Evolutionary conservation across 257 asterid species (phyloP).

Genomic region (Lycium ferocissimum): DNA sequence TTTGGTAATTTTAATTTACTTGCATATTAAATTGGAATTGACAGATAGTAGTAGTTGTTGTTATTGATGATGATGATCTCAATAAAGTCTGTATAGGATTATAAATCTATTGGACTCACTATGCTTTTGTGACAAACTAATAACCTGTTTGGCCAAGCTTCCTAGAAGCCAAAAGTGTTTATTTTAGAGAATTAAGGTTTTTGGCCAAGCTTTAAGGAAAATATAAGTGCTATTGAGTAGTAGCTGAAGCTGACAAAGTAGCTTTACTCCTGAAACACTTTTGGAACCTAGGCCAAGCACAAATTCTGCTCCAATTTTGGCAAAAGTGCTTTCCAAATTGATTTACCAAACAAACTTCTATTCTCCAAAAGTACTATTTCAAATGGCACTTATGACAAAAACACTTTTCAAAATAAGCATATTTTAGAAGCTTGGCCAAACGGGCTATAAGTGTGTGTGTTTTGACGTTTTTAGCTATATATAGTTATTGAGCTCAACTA

Average conservation of each 20-base stretch:
- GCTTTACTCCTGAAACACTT: neutral
- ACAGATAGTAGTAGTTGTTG: neutral
- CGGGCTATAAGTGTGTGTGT: neutral
- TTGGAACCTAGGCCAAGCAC: neutral
- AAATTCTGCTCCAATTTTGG: neutral
- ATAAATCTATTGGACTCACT: neutral
- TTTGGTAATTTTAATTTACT: neutral
- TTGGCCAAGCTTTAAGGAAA: neutral
- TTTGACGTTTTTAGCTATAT: neutral
- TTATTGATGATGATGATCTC: neutral
- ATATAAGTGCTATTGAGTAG: neutral
- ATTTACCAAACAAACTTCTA: neutral
- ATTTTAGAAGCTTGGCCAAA: neutral
- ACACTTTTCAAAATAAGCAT: neutral
- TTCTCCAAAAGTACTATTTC: neutral
- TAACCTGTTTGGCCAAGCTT: neutral
- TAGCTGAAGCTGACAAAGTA: neutral
- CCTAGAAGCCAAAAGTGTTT: no score
- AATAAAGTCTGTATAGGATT: neutral
- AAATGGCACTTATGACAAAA: neutral
- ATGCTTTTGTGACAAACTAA: neutral
- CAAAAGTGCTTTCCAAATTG: neutral
- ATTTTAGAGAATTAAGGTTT: no score
- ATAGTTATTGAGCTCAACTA: slow-evolving; percentile 4
- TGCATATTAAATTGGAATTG: neutral